Evolutionary conservation across 768 basidiomycete genomes (phyloP).

Genomic region (Gymnopilus dilepis): DNA sequence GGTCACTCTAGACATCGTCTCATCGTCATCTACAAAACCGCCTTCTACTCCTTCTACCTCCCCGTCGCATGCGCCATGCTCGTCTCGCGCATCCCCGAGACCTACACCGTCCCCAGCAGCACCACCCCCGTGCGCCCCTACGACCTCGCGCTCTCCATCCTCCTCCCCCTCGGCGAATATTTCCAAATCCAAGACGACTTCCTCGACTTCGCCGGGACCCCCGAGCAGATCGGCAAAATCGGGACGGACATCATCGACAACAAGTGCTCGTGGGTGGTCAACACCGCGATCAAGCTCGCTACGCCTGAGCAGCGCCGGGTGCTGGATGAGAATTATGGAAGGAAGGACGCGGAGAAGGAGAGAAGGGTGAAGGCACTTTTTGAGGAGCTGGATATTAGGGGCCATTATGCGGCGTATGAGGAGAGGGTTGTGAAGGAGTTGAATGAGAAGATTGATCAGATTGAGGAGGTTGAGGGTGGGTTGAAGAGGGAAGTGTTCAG

Average conservation of each 20-base stretch:
- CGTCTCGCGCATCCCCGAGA: slow-evolving; percentile 64
- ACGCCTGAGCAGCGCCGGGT: slow-evolving; percentile 59
- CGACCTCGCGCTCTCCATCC: slow-evolving; percentile 76
- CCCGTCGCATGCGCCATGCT: slow-evolving; percentile 95
- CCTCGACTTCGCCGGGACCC: slow-evolving; percentile 89
- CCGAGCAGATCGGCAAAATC: slow-evolving; percentile 93
- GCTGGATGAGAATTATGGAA: slow-evolving; percentile 60
- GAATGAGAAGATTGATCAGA: slow-evolving; percentile 68
- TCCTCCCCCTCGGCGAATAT: slow-evolving; percentile 94
- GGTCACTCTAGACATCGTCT: slow-evolving; percentile 69
- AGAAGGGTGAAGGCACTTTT: slow-evolving; percentile 62
- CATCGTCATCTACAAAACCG: slow-evolving; percentile 97
- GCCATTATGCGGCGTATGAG: slow-evolving; percentile 81
- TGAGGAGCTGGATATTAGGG: slow-evolving; percentile 67
- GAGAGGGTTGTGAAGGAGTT: slow-evolving; percentile 70
- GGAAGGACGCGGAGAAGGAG: slow-evolving; percentile 59
- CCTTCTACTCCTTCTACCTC: slow-evolving; percentile 98
- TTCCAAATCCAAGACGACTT: slow-evolving; percentile 99
- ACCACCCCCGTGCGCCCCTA: slow-evolving; percentile 25
- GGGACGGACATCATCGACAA: slow-evolving; percentile 99
- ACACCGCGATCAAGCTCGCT: slow-evolving; percentile 73
- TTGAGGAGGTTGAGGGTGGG: slow-evolving; percentile 65
- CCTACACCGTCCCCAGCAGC: slow-evolving; percentile 40
- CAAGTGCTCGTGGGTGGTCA: slow-evolving; percentile 98
- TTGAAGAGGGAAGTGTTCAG: slow-evolving; percentile 76